Evolutionary conservation across 73 alveolate species (phyloP), one percentile per base, ranked within the genome.

Genomic region (Paramecium pentaurelia): DNA sequence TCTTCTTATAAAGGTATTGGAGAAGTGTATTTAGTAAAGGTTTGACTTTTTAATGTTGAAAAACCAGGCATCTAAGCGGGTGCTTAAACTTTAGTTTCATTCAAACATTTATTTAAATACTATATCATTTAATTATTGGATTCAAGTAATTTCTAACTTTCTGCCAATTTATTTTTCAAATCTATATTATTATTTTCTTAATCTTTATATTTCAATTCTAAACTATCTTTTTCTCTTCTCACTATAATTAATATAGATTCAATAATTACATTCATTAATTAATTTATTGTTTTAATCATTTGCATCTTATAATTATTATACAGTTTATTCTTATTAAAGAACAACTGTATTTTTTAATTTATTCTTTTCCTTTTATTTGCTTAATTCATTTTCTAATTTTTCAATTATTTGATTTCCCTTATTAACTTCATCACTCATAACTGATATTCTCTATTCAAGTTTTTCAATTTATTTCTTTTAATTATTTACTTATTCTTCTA

Each of bases 401-500:
- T 89, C 94, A 20, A 89, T 89, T 2, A 89, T 83, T 44, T 71
- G 30, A 71, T 89, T 89, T 10, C 94, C 94, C 18, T 89, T 89
- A 51, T 45, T 83, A 18, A 89, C 88, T 89, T 89, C 94, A 12
- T 64, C 91, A 58, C 71, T 71, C 47, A 77, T 58, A 45, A 60
- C 58, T 3, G 71, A 30, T 1, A 89, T 37, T 38, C 88, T 89
- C 42, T 89, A 34, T 44, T 89, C 91, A 25, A 89, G 60, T 59
- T 89, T 89, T 22, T 89, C 94, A 8, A 89, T 89, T 11, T 58
- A 11, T 71, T 64, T 47, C 8, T 71, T 89, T 51, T 89, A 71
- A 45, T 89, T 68, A 45, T 25, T 71, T 4, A 49, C 47, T 89
- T 89, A 59, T 64, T 89, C 88, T 16, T 89, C 94, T 71, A 89